Conservation (phyloP, 2,329 filamentous ascomycete genomes). For the Venturia oleaginea region DNA sequence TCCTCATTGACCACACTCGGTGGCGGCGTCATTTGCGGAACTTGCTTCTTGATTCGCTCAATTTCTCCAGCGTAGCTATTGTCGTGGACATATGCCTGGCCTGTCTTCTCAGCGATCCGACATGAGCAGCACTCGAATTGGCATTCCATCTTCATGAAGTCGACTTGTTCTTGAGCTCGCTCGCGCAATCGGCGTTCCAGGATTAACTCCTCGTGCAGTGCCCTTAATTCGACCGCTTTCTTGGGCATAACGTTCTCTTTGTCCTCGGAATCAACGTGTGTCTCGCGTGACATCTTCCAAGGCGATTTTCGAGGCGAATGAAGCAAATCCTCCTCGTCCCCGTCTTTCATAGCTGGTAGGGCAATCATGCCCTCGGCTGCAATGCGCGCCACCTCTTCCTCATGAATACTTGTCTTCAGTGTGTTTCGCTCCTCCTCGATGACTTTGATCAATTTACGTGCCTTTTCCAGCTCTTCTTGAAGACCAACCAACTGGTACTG, state of each 20-base stretch:
- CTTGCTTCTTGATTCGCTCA: slow-evolving; percentile 31
- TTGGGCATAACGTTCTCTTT: slow-evolving; percentile 36
- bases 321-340: slow-evolving; percentile 51
- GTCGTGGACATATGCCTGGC: slow-evolving; percentile 32
- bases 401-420: slow-evolving; percentile 61
- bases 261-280: slow-evolving; percentile 35
- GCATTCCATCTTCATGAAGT: slow-evolving; percentile 69
- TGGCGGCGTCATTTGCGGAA: slow-evolving; percentile 49
- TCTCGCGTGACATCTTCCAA: slow-evolving; percentile 38
- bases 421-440: slow-evolving; percentile 68
- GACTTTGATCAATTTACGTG: slow-evolving; percentile 53
- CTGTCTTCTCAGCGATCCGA: slow-evolving; percentile 31
- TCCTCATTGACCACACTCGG: slow-evolving; percentile 51
- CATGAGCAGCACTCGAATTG: slow-evolving; percentile 58
- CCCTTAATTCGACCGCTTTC: slow-evolving; percentile 34
- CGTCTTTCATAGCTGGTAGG: slow-evolving; percentile 43
- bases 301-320: slow-evolving; percentile 49
- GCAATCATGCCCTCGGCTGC: slow-evolving; percentile 63
- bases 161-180: slow-evolving; percentile 61
- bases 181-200: slow-evolving; percentile 52
- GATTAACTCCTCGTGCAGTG: slow-evolving; percentile 43
- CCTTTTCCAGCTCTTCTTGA: slow-evolving; percentile 58
- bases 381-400: slow-evolving; percentile 64
- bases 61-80: slow-evolving; percentile 27
- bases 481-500: slow-evolving; percentile 56